A percentile compares a stretch with the other conserved stretches of the same genome.
Evolutionary conservation across 257 asterid species (phyloP).

Genomic region (Scutellaria barbata): DNA sequence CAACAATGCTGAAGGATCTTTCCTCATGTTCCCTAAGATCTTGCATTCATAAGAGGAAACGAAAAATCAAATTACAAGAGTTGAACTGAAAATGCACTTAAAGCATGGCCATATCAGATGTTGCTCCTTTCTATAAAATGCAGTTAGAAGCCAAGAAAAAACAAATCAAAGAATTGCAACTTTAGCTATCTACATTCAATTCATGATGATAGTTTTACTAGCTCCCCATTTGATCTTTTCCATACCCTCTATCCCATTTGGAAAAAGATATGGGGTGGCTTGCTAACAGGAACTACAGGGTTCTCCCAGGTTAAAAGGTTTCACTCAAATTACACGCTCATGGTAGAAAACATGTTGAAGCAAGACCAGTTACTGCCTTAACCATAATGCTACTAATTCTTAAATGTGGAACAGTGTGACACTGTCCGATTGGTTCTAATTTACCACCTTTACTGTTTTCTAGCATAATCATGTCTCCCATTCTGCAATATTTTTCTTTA

Average conservation of each 20-base stretch:
- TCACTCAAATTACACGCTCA: not conserved
- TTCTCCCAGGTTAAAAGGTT: not conserved
- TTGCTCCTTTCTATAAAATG: slow-evolving; percentile 26
- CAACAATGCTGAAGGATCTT: slow-evolving; percentile 81
- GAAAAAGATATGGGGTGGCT: not conserved
- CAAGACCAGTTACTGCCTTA: not conserved
- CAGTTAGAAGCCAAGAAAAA: slow-evolving; percentile 22
- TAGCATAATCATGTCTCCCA: not conserved
- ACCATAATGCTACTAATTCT: not conserved
- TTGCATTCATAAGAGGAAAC: slow-evolving; percentile 45
- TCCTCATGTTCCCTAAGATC: slow-evolving; percentile 90
- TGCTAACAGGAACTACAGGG: slow-evolving; percentile 17
- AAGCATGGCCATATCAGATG: slow-evolving; percentile 22
- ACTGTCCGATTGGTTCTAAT: slow-evolving; percentile 9
- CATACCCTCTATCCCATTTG: not conserved
- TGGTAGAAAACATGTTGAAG: not conserved
- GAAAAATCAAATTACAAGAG: slow-evolving; percentile 34
- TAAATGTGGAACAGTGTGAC: not conserved
- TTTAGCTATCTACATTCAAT: slow-evolving; percentile 2
- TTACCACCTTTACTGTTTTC: not conserved
- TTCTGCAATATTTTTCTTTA: slow-evolving; percentile 6
- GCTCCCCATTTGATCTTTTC: not conserved
- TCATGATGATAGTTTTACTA: not conserved
- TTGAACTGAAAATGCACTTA: slow-evolving; percentile 32
- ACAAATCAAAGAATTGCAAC: slow-evolving; percentile 6